These are phyloP conservation scores for Podaxis rugospora DNA, from an alignment of 768 basidiomycete species.

Conservation along the genomic window DNA sequence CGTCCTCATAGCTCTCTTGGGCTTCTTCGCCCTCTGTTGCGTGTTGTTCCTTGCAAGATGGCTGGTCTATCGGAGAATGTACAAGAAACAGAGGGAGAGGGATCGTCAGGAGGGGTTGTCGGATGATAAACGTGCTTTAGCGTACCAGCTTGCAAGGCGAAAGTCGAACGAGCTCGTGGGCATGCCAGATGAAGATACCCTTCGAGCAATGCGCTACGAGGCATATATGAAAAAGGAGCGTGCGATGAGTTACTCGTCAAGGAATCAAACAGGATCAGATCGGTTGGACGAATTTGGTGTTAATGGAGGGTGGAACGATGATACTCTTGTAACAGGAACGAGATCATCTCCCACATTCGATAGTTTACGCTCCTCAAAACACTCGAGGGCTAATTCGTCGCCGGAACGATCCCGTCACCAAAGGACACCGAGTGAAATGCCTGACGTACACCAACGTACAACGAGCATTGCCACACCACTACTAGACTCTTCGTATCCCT, in stretches of 20 bases:
- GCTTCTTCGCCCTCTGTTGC: slow-evolving; percentile 54
- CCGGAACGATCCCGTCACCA: slow-evolving; percentile 2
- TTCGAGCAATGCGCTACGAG: slow-evolving; percentile 34
- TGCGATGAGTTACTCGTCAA: slow-evolving; percentile 12
- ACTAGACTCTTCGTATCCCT: neutral
- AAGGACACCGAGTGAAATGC: slow-evolving; percentile 6
- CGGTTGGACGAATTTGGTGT: slow-evolving; percentile 15
- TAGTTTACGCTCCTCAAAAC: neutral
- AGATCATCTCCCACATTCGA: neutral
- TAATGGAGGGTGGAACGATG: slow-evolving; percentile 14
- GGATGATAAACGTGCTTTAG: slow-evolving; percentile 19
- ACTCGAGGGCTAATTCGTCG: slow-evolving; percentile 4
- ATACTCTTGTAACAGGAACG: slow-evolving; percentile 16
- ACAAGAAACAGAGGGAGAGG: slow-evolving; percentile 14
- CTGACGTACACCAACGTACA: neutral
- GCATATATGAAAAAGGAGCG: slow-evolving; percentile 32
- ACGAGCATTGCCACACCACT: slow-evolving; percentile 5
- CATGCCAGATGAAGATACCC: slow-evolving; percentile 32
- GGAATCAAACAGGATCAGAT: neutral
- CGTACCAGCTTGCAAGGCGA: slow-evolving; percentile 33
- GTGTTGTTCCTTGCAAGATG: slow-evolving; percentile 52
- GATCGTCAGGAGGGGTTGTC: slow-evolving; percentile 13
- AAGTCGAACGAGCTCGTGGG: slow-evolving; percentile 21
- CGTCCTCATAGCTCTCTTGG: slow-evolving; percentile 54
- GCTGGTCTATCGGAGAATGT: slow-evolving; percentile 38